Evolutionary conservation across 352 stramenopile genomes (phyloP).

Genomic region (Pelagophyceae sp.): DNA sequence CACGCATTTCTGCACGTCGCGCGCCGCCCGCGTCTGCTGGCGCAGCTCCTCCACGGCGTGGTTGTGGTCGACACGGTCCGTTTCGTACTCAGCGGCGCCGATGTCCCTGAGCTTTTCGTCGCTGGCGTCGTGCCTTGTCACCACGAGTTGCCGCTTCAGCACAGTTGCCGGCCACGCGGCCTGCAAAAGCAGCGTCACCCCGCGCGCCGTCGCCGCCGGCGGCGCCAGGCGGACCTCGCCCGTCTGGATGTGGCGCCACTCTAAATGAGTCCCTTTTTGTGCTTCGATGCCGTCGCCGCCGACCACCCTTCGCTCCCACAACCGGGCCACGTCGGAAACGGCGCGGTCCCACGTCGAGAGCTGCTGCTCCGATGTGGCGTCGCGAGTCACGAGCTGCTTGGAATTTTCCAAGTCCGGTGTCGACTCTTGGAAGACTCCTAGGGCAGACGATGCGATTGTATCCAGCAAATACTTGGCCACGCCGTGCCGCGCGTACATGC

Average conservation of each 20-base stretch:
- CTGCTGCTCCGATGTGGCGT: too few species aligned
- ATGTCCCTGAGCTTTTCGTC: neutral
- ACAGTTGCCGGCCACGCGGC: neutral
- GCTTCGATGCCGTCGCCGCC: neutral
- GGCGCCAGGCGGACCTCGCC: neutral
- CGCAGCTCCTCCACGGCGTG: neutral
- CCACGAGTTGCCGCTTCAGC: neutral
- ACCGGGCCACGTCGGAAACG: neutral
- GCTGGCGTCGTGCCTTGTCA: neutral
- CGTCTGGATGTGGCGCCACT: neutral
- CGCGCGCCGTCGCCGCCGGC: neutral
- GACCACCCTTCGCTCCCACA: neutral
- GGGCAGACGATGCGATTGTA: neutral
- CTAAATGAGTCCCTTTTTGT: neutral
- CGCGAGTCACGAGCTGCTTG: too few species aligned
- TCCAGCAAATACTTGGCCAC: neutral
- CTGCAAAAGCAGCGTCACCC: neutral
- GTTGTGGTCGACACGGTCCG: neutral
- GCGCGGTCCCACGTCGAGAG: neutral
- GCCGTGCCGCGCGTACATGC: neutral
- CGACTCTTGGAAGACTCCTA: too few species aligned
- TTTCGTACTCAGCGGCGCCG: conserved; percentile 4
- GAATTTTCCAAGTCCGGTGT: too few species aligned
- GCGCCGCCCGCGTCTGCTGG: neutral
- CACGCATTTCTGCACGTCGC: neutral